A percentile compares a stretch with the other conserved stretches of the same genome.
phyloP scores from a whole-genome alignment of 176 grass and related monocot genomes.

The Panicum miliaceum region DNA sequence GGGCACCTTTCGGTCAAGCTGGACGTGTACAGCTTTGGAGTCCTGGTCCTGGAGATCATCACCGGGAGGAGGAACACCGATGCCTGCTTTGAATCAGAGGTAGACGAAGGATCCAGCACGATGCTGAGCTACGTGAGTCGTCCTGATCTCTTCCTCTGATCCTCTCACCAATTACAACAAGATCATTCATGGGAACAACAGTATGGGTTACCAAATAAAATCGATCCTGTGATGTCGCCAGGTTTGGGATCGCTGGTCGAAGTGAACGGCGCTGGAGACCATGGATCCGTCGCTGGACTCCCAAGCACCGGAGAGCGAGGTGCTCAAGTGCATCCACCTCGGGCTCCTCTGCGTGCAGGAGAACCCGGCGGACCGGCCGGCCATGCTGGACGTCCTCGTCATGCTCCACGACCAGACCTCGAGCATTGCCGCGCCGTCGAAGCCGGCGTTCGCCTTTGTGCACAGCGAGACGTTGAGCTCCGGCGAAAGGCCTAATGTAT shows the following conservation, averaged over 20 bases:
- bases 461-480: neutral
- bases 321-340: constrained; percentile 43
- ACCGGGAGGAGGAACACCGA: constrained; percentile 27
- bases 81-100: neutral
- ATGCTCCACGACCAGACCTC: constrained; percentile 19
- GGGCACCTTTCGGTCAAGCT: constrained; percentile 41
- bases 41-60: constrained; percentile 44
- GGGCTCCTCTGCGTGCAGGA: constrained; percentile 40
- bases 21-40: constrained; percentile 46
- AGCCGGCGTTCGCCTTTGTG: constrained; percentile 35
- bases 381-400: constrained; percentile 24
- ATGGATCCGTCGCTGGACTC: constrained; percentile 4
- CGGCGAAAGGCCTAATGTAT: neutral
- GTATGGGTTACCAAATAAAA: no score
- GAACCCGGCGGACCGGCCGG: constrained; percentile 23
- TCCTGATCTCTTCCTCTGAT: neutral
- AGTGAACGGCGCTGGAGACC: neutral
- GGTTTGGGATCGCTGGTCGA: constrained; percentile 45
- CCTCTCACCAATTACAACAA: neutral
- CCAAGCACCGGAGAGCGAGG: neutral
- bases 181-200: neutral
- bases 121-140: constrained; percentile 32
- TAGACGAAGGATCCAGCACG: neutral
- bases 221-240: neutral
- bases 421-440: constrained; percentile 5